Percentiles rank a stretch among this genome's conserved stretches.
Evolutionary conservation across 2,329 filamentous ascomycete species (phyloP).

Genomic region (Tolypocladium inflatum): DNA sequence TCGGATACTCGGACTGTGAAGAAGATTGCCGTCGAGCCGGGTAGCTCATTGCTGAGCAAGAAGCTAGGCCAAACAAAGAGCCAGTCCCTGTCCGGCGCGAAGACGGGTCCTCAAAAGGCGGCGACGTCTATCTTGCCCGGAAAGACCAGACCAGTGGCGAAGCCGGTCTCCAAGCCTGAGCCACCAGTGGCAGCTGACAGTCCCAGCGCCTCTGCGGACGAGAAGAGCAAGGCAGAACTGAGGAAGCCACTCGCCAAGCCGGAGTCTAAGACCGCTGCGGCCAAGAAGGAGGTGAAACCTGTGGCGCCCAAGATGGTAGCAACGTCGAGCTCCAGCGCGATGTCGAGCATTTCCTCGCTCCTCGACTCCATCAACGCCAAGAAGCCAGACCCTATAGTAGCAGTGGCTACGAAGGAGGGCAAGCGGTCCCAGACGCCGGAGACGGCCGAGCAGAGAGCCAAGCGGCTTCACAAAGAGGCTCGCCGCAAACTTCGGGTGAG

Average conservation of each 20-base stretch:
- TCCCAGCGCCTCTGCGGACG: constrained; percentile 15
- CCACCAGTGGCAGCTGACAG: constrained; percentile 13
- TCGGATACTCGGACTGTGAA: constrained; percentile 28
- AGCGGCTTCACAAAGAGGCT: constrained; percentile 62
- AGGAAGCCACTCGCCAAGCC: constrained; percentile 12
- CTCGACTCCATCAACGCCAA: constrained; percentile 40
- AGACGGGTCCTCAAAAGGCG: constrained; percentile 19
- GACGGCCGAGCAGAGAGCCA: constrained; percentile 57
- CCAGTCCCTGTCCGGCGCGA: constrained; percentile 19
- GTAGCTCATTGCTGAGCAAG: constrained; percentile 26
- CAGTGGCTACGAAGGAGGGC: constrained; percentile 40
- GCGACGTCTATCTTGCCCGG: constrained; percentile 34
- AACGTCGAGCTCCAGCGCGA: constrained; percentile 21
- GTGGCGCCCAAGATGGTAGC: constrained; percentile 17
- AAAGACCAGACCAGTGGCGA: constrained; percentile 34
- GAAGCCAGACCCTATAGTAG: constrained; percentile 25
- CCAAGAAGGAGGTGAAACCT: constrained; percentile 19
- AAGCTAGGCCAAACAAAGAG: constrained; percentile 27
- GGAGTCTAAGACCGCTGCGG: constrained; percentile 9
- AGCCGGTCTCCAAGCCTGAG: constrained; percentile 29
- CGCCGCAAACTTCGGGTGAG: constrained; percentile 60
- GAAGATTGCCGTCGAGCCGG: constrained; percentile 31
- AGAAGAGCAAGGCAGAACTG: constrained; percentile 20
- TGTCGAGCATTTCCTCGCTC: constrained; percentile 44
- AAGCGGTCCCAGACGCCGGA: constrained; percentile 45